Evolutionary conservation across 257 asterid genomes (phyloP).

Genomic region (Paulownia fortunei): DNA sequence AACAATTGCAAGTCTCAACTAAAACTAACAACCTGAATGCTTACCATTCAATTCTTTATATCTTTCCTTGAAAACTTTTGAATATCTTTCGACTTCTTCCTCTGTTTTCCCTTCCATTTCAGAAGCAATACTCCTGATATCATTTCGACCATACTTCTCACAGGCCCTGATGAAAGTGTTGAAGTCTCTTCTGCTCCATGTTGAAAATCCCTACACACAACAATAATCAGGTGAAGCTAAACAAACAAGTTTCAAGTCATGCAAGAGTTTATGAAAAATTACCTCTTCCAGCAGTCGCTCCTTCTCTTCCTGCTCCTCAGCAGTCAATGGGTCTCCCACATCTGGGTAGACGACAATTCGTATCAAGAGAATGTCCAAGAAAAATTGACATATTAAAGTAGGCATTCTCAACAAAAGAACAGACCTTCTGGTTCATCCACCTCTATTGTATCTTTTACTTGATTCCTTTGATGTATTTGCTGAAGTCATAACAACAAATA

Average conservation of each 20-base stretch:
- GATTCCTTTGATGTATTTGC: conserved; percentile 87
- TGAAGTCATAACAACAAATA: conserved; percentile 36
- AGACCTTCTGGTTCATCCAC: conserved; percentile 95
- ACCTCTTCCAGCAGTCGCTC: conserved; percentile 87
- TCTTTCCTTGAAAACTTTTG: conserved; percentile 88
- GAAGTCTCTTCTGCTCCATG: conserved; percentile 99
- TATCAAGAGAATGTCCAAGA: conserved; percentile 31
- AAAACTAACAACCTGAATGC: background rate
- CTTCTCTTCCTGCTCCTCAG: conserved; percentile 97
- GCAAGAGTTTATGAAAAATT: conserved; percentile 28
- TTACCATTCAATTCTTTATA: conserved; percentile 91
- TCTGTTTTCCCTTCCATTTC: conserved; percentile 98
- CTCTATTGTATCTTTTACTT: conserved; percentile 86
- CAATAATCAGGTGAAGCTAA: conserved; percentile 26
- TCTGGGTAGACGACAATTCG: conserved; percentile 49
- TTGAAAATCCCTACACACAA: conserved; percentile 78
- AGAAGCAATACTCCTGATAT: conserved; percentile 76
- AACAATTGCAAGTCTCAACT: background rate
- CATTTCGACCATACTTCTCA: conserved; percentile 94
- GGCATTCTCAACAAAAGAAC: conserved; percentile 15
- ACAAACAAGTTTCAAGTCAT: conserved; percentile 17
- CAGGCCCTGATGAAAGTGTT: conserved; percentile 94
- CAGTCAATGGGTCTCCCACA: conserved; percentile 94
- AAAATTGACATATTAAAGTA: conserved; percentile 10
- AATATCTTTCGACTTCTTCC: conserved; percentile 96